Conservation (phyloP, 495 filamentous ascomycete genomes). For the Schizothecium vesticola region DNA sequence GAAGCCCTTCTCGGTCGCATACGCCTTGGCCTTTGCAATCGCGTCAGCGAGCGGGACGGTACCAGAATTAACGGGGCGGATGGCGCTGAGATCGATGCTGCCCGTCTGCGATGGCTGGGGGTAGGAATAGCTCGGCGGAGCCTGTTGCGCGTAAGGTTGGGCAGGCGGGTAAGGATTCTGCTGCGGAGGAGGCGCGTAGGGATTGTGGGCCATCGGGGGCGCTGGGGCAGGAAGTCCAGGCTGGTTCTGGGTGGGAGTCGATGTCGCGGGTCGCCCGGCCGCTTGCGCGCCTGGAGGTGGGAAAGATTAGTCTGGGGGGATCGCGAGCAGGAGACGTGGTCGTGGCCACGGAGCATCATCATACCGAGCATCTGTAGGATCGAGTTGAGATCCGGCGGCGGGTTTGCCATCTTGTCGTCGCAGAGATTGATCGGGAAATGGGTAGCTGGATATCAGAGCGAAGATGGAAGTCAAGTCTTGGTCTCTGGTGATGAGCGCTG, state of each 20-base stretch:
- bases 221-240: slow-evolving; percentile 32
- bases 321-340: not conserved
- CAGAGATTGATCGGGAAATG: not conserved
- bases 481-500: not conserved
- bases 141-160: slow-evolving; percentile 39
- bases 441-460: not conserved
- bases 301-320: not conserved
- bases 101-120: slow-evolving; percentile 66
- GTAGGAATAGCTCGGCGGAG: slow-evolving; percentile 44
- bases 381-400: slow-evolving; percentile 25
- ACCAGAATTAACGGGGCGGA: slow-evolving; percentile 68
- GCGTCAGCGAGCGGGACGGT: slow-evolving; percentile 67
- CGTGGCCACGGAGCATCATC: not conserved
- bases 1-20: slow-evolving; percentile 65
- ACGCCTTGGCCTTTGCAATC: slow-evolving; percentile 64
- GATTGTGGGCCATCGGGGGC: slow-evolving; percentile 9
- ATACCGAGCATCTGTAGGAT: slow-evolving; percentile 23
- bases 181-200: slow-evolving; percentile 21
- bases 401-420: slow-evolving; percentile 25
- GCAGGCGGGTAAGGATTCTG: slow-evolving; percentile 33
- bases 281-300: slow-evolving; percentile 16
- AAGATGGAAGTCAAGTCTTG: not conserved
- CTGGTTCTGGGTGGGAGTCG: slow-evolving; percentile 42
- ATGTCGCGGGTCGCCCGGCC: slow-evolving; percentile 26
- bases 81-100: slow-evolving; percentile 65